Base-by-base conservation (phyloP, 495 filamentous ascomycete genomes). In the Aspergillus haitiensis region DNA sequence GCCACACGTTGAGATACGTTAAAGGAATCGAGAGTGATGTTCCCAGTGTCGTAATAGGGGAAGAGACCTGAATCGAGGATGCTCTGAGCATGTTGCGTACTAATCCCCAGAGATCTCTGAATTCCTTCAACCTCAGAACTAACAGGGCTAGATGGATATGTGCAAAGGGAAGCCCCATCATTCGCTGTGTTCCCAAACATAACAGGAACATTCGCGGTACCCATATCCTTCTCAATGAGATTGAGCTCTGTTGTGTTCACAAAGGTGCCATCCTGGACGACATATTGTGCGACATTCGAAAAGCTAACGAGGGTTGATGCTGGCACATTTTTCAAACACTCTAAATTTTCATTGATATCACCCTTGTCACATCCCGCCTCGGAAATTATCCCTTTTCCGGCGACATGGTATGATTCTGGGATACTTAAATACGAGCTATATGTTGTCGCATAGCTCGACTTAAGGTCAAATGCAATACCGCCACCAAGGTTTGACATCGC, bases 201-300 rank as follows among this genome's bases (percentile, higher is more conserved):
- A 13, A 79, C 70, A 15, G 69, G 71, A 12, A 80, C 64, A 47
- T 75, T 62, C 0, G 75, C n/a, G 66, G 12, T 72, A 66, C 55
- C 61, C 71, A 18, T 56, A 40, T 70, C 71, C 39, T 55, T 60
- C 27, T 68, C 70, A 40, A 64, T 53, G 33, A 78, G 63, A 58
- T 70, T 64, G 27, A 79, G 70, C 15, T 77, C 63, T 27, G 59
- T 47, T 3, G 75, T 75, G 44, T 73, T 75, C 52, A 81, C 70
- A 53, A 64, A 72, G 12, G 55, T 67, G 16, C 77, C 78, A 53
- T 81, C 78, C 64, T 78, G 72, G 36, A 81, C 74, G 10, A 80
- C 71, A 47, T 77, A 72, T 34, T 71, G 71, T 32, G 76, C 73
- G 36, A 78, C 74, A 5, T 70, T 72, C 6, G 54, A 13, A 5